Evolutionary conservation across 495 filamentous ascomycete species (phyloP).

Genomic region (Eremomyces bilateralis): DNA sequence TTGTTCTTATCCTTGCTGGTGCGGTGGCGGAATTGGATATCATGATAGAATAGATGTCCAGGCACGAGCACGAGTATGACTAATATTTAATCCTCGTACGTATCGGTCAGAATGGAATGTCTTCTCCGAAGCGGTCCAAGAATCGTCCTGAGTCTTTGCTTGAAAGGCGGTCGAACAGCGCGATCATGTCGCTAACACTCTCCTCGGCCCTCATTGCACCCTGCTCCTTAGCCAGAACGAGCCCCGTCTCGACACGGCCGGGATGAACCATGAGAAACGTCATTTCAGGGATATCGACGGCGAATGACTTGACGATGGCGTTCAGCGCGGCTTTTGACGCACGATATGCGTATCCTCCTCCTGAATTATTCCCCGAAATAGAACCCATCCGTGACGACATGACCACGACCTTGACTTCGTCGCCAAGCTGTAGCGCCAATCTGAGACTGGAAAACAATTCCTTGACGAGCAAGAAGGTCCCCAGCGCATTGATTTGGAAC

Average conservation of each 20-base stretch:
- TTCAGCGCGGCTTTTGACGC: constrained; percentile 19
- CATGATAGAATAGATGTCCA: no score
- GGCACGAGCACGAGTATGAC: no score
- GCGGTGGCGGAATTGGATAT: no score
- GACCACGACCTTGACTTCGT: constrained; percentile 18
- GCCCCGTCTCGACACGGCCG: constrained; percentile 20
- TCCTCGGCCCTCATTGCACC: constrained; percentile 20
- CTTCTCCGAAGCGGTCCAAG: constrained; percentile 19
- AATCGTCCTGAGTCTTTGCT: constrained; percentile 15
- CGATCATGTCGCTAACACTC: constrained; percentile 17
- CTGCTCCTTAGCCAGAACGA: constrained; percentile 21
- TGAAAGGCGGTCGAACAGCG: constrained; percentile 13
- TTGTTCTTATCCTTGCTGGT: no score
- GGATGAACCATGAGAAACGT: constrained; percentile 15
- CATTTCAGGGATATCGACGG: constrained; percentile 15
- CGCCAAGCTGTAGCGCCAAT: neutral
- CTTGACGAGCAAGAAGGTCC: constrained; percentile 16
- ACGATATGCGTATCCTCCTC: constrained; percentile 18
- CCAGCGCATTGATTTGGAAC: constrained; percentile 16
- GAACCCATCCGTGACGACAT: constrained; percentile 17
- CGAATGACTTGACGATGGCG: constrained; percentile 14
- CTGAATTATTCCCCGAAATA: constrained; percentile 11
- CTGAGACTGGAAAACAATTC: constrained; percentile 12
- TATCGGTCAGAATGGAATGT: constrained; percentile 21
- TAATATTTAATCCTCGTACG: no score